Evolutionary conservation across 139 green algal species (phyloP).

Genomic region (Desmodesmus armatus): DNA sequence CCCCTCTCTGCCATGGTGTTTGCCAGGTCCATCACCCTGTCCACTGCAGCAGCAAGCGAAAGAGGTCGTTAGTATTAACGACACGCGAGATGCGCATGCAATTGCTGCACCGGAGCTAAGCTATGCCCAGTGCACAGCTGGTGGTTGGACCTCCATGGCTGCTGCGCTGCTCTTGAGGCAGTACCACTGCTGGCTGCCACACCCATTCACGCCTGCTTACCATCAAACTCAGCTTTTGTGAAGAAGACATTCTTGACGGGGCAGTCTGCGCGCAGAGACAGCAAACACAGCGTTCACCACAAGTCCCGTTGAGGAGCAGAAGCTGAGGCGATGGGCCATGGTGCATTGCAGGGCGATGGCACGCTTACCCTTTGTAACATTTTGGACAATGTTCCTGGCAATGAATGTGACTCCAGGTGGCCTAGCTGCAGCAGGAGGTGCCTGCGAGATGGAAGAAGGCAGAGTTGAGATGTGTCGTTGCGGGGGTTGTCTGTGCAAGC

Average conservation of each 20-base stretch:
- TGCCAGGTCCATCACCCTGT: background rate
- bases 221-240: background rate
- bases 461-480: too few species aligned
- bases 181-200: background rate
- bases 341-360: background rate
- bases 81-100: background rate
- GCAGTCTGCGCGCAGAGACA: background rate
- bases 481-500: too few species aligned
- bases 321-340: background rate
- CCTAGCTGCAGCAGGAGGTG: background rate
- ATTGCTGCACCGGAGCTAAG: too few species aligned
- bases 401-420: too few species aligned
- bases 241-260: slow-evolving; percentile 19
- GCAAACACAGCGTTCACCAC: too few species aligned
- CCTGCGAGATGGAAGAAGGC: too few species aligned
- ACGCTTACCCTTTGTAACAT: background rate
- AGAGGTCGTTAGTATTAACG: background rate
- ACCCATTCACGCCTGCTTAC: background rate
- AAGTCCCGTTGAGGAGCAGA: too few species aligned
- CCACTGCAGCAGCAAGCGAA: background rate
- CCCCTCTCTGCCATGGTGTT: background rate
- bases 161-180: background rate
- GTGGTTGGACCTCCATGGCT: too few species aligned
- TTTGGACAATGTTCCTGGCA: background rate
- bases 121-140: too few species aligned